Conservation (phyloP, 257 asterid genomes). For the Haberlea rhodopensis region DNA sequence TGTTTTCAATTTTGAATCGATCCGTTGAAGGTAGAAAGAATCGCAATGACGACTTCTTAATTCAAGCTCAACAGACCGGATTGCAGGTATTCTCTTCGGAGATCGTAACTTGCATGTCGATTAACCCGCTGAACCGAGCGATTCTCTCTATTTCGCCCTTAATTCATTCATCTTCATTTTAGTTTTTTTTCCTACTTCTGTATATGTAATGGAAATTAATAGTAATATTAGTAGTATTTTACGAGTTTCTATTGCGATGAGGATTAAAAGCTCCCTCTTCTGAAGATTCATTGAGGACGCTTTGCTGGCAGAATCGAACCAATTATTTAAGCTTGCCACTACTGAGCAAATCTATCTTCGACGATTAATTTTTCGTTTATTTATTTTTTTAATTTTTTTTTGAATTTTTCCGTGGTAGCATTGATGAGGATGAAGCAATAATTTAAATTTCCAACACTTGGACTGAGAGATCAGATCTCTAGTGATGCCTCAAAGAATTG, state of each 20-base stretch:
- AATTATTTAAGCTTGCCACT: constrained; percentile 41
- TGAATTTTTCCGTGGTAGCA: neutral
- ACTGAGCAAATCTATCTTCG: constrained; percentile 44
- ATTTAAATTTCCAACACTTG: constrained; percentile 54
- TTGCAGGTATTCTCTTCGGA: constrained; percentile 47
- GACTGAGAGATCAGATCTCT: constrained; percentile 51
- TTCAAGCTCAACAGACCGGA: constrained; percentile 99
- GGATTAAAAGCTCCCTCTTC: constrained; percentile 95
- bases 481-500: constrained; percentile 35
- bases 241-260: constrained; percentile 38
- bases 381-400: neutral
- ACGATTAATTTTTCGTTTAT: neutral
- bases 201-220: too few relatives aligned
- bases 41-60: constrained; percentile 65
- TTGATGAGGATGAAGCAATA: constrained; percentile 53
- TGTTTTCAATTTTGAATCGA: neutral
- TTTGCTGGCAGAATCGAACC: constrained; percentile 97
- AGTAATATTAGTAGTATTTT: neutral
- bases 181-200: neutral
- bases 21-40: neutral
- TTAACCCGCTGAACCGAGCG: constrained; percentile 94
- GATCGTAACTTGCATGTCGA: constrained; percentile 64
- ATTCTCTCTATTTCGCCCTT: constrained; percentile 11
- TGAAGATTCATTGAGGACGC: constrained; percentile 55
- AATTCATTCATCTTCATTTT: neutral